Evolutionary conservation across 2,329 filamentous ascomycete species (phyloP), one percentile per base, ranked within the genome.

Genomic region (Xylaria sp.): DNA sequence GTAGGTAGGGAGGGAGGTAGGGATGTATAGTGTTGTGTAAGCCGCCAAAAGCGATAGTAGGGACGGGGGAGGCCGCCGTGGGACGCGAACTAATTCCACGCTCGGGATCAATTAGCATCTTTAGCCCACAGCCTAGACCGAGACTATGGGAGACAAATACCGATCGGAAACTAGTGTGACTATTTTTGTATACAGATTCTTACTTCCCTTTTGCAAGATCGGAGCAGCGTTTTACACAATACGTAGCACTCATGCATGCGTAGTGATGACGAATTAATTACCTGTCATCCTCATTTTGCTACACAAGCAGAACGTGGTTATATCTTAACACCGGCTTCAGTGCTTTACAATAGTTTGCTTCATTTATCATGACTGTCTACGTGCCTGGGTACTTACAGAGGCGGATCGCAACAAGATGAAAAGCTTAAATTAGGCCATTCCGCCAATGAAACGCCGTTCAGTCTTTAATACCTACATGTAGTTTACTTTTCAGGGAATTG

Each of bases 401-500:
- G 29, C 7, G 7, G 29, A 31, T 31, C 29, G 29, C 29, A 7
- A 31, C 29, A 31, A 31, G 29, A 31, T 31, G 29, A 31, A 49
- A 49, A 49, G 45, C 54, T 22, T 15, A 45, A 7, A 42, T n/a
- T 20, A 25, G 20, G 20, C n/a, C 6, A 4, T 27, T 36, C 29
- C 38, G 33, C 55, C 42, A 58, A 58, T 58, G 20, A 58, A 25
- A 36, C 7, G 20, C n/a, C 15, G 42, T 25, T 49, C 6, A 10
- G 39, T 25, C 42, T 36, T 58, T 27, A 25, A 51, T n/a, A n/a
- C n/a, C n/a, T n/a, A n/a, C n/a, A n/a, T n/a, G n/a, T n/a, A 50
- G 15, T 50, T 59, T n/a, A 31, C 45, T 7, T 20, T 50, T 39
- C 31, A 29, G n/a, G 44, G 20, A 39, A 10, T 22, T 22, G 29